A percentile compares a stretch with the other conserved stretches of the same genome.
These are phyloP conservation scores for Nothophaeocryptopus gaeumannii DNA, from an alignment of 2,329 filamentous ascomycete species.

Conservation along the genomic window DNA sequence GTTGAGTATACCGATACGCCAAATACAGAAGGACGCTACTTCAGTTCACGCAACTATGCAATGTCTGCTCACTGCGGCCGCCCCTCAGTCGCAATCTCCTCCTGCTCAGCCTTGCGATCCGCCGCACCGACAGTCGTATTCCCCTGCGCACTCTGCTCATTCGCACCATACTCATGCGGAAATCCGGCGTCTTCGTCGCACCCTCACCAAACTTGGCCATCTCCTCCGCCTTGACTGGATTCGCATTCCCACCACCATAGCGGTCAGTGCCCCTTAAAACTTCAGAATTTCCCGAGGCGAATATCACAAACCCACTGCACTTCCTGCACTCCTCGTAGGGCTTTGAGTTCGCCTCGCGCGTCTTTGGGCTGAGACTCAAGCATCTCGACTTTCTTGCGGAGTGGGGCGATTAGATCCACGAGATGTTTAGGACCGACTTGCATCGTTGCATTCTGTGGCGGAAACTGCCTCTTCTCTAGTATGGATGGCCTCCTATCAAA, in stretches of 20 bases:
- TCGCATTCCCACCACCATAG: too few relatives aligned
- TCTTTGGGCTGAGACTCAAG: conserved; percentile 3
- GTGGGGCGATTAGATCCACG: conserved; percentile 7
- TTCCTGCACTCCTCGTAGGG: neutral
- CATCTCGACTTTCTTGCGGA: conserved; percentile 6
- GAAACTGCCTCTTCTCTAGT: too few relatives aligned
- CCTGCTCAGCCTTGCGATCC: neutral
- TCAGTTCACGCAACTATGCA: too few relatives aligned
- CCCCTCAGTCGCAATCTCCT: neutral
- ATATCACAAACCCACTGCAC: neutral
- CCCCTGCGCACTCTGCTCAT: conserved; percentile 6
- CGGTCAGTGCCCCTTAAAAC: too few relatives aligned
- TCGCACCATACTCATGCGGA: neutral
- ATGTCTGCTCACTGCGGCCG: too few relatives aligned
- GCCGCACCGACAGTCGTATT: neutral
- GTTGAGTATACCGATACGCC: too few relatives aligned
- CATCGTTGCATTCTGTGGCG: too few relatives aligned
- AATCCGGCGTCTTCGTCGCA: conserved; percentile 1
- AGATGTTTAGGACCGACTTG: neutral
- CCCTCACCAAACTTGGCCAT: conserved; percentile 1
- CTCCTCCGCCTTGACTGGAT: conserved; percentile 6
- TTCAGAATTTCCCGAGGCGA: too few relatives aligned
- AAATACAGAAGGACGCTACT: too few relatives aligned
- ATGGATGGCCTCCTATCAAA: too few relatives aligned
- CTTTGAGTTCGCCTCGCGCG: conserved; percentile 4